These are phyloP conservation scores for Trichoderma erinaceum DNA, from an alignment of 495 filamentous ascomycete species.

Conservation along the genomic window DNA sequence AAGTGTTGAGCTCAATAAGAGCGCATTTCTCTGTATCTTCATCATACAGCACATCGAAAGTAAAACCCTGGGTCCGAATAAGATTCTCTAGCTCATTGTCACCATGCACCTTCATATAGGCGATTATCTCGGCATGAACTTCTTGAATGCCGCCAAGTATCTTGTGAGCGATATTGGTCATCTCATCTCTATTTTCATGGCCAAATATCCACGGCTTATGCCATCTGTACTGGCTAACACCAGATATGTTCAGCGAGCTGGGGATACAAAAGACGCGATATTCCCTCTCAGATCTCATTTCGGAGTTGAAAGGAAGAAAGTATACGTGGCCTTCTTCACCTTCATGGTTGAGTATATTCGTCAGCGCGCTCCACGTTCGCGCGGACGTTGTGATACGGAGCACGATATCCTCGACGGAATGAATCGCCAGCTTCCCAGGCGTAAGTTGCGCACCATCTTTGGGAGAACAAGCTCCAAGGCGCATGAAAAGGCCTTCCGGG, in stretches of 20 bases:
- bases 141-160: conserved; percentile 15
- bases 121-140: conserved; percentile 18
- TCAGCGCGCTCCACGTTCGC: conserved; percentile 23
- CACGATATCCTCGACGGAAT: conserved; percentile 22
- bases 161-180: conserved; percentile 16
- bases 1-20: conserved; percentile 27
- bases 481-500: conserved; percentile 25
- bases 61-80: conserved; percentile 24
- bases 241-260: conserved; percentile 22
- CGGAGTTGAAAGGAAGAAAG: conserved; percentile 28
- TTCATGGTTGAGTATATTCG: conserved; percentile 11
- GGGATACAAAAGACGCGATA: conserved; percentile 33
- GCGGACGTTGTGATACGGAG: conserved; percentile 26
- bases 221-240: conserved; percentile 34
- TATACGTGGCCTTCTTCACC: conserved; percentile 19
- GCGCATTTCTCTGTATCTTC: conserved; percentile 16
- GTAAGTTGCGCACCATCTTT: conserved; percentile 24
- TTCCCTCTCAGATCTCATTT: conserved; percentile 23
- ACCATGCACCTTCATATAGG: not conserved
- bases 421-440: conserved; percentile 21
- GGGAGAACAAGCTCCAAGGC: conserved; percentile 30
- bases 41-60: conserved; percentile 29
- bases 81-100: conserved; percentile 17
- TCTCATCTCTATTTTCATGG: not conserved
- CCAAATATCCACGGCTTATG: conserved; percentile 27